Conservation (phyloP, 305 asterid species). For the Coffea humblotiana region DNA sequence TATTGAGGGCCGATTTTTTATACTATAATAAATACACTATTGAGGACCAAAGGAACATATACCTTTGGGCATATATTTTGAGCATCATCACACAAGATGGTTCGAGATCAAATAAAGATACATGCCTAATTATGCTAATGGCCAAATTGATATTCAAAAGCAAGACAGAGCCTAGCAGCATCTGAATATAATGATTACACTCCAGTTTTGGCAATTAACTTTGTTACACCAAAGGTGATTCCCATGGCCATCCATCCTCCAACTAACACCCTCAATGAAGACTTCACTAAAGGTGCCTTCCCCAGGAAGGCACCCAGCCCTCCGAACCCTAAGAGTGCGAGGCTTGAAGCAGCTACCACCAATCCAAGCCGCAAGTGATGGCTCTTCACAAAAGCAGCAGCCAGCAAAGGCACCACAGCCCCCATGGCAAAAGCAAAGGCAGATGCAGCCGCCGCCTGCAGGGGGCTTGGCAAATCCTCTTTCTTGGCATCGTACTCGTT, state of each 20-base stretch:
- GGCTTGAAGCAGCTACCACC: conserved; percentile 32
- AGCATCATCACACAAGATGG: neutral
- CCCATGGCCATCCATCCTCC: conserved; percentile 52
- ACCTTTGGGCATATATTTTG: neutral
- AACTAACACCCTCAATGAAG: conserved; percentile 35
- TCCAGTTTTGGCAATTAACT: conserved; percentile 25
- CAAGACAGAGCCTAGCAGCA: neutral
- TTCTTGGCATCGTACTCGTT: conserved; percentile 15
- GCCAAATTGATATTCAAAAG: neutral
- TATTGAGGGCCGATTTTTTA: too few relatives aligned
- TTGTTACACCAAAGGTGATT: conserved; percentile 44
- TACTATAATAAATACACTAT: too few relatives aligned
- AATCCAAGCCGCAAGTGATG: conserved; percentile 34
- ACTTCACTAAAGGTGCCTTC: conserved; percentile 31
- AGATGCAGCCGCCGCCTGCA: conserved; percentile 31
- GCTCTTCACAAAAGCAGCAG: conserved; percentile 24
- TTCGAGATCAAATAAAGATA: neutral
- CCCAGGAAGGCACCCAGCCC: conserved; percentile 37
- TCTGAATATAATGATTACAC: neutral
- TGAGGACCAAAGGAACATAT: too few relatives aligned
- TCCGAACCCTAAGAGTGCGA: conserved; percentile 43
- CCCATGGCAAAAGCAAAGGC: conserved; percentile 36
- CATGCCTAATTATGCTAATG: too few relatives aligned
- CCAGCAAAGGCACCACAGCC: conserved; percentile 42
- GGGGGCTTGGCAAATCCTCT: conserved; percentile 31